Evolutionary conservation across 352 stramenopile species (phyloP).

Genomic region (Thalassiosira ordinaria): DNA sequence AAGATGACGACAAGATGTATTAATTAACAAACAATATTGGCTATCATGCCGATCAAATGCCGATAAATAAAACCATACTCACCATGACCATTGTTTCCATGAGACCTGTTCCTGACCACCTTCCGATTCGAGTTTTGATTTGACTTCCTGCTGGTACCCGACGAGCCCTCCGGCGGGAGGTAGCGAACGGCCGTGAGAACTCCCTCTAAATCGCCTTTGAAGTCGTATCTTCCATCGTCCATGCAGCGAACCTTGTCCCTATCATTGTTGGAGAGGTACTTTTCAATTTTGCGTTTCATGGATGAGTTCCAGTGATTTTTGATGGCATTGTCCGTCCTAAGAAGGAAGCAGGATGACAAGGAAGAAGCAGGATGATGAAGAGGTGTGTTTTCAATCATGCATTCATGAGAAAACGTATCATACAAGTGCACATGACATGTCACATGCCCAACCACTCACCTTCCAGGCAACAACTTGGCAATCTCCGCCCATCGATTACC

Average conservation of each 20-base stretch:
- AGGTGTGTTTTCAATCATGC: too few relatives aligned
- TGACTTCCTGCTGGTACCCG: constrained; percentile 15
- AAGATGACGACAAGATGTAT: too few relatives aligned
- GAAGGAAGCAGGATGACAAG: neutral
- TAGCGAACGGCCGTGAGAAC: constrained; percentile 79
- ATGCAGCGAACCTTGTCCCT: constrained; percentile 63
- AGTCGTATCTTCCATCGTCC: constrained; percentile 84
- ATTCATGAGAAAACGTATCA: too few relatives aligned
- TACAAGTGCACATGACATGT: too few relatives aligned
- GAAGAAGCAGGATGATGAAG: too few relatives aligned
- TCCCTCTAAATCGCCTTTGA: constrained; percentile 82
- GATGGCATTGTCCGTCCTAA: constrained; percentile 88
- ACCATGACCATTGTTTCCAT: neutral
- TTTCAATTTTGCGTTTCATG: constrained; percentile 87
- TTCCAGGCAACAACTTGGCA: too few relatives aligned
- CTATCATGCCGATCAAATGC: too few relatives aligned
- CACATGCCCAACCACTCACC: too few relatives aligned
- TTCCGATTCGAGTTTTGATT: constrained; percentile 12
- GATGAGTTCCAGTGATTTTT: constrained; percentile 90
- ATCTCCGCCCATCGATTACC: too few relatives aligned
- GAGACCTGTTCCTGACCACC: neutral
- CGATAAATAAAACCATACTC: too few relatives aligned
- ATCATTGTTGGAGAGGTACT: constrained; percentile 79
- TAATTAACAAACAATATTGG: too few relatives aligned
- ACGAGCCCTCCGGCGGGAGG: neutral